phyloP scores from a whole-genome alignment of 176 grass and related monocot genomes.

The Eremochloa ophiuroides region DNA sequence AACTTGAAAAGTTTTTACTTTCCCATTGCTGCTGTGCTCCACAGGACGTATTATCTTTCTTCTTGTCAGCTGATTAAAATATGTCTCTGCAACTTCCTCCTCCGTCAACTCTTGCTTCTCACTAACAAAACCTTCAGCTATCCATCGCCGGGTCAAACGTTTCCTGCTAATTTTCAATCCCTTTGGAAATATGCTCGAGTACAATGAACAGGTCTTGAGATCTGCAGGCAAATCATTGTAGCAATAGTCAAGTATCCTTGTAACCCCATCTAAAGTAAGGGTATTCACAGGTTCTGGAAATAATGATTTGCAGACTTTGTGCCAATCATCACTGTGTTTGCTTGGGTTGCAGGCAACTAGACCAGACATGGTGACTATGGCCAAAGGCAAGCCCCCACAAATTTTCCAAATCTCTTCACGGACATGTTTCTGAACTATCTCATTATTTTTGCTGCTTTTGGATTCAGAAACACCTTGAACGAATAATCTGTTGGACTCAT shows the following conservation, averaged over 20 bases:
- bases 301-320: not conserved
- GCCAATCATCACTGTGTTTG: not conserved
- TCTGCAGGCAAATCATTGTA: slow-evolving; percentile 10
- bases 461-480: not conserved
- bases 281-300: not conserved
- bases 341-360: not conserved
- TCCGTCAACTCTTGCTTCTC: not conserved
- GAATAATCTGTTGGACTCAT: not conserved
- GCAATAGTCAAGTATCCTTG: not conserved
- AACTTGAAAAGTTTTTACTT: not conserved
- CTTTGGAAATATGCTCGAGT: slow-evolving; percentile 16
- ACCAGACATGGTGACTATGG: not conserved
- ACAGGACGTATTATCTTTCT: not conserved
- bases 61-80: not conserved
- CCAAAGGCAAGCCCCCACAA: not conserved
- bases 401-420: not conserved
- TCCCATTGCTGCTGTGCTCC: not conserved
- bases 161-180: slow-evolving; percentile 8
- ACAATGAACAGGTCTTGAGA: not conserved
- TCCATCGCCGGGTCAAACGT: not conserved
- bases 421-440: not conserved
- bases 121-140: slow-evolving; percentile 13
- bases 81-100: not conserved
- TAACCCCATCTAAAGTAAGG: not conserved
- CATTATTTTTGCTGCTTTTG: not conserved